A percentile compares a stretch with the other conserved stretches of the same genome.
Evolutionary conservation across 768 basidiomycete genomes (phyloP).

Genomic region (Peribolospora baueri): DNA sequence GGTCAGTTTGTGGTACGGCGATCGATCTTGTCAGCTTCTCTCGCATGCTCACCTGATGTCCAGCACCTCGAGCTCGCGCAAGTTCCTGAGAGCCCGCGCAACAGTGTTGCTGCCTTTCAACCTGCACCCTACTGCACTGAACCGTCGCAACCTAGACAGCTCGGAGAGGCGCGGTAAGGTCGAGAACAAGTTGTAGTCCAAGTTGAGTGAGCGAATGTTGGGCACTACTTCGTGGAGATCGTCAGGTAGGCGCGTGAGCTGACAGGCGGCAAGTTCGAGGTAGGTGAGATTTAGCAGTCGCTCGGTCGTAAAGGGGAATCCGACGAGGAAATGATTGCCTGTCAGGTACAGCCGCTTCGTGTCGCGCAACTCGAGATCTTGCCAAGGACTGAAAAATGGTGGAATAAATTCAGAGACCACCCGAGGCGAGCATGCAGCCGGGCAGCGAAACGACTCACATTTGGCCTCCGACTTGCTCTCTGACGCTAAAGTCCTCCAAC

Average conservation of each 20-base stretch:
- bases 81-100: conserved; percentile 41
- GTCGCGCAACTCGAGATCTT: conserved; percentile 43
- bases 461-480: conserved; percentile 54
- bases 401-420: not conserved
- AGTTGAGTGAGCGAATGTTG: conserved; percentile 70
- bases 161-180: conserved; percentile 42
- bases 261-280: conserved; percentile 72
- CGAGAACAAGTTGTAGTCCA: conserved; percentile 80
- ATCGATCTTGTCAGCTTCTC: not conserved
- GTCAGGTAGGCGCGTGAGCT: conserved; percentile 46
- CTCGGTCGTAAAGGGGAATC: conserved; percentile 25
- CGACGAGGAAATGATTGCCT: conserved; percentile 30
- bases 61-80: conserved; percentile 62
- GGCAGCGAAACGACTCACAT: conserved; percentile 32
- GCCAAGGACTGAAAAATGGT: not conserved
- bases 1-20: not conserved
- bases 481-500: conserved; percentile 71
- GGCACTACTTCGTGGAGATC: conserved; percentile 43
- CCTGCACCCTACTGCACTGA: conserved; percentile 60
- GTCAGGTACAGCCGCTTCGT: conserved; percentile 85
- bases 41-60: conserved; percentile 50
- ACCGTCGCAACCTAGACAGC: conserved; percentile 47
- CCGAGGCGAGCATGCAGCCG: not conserved
- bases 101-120: conserved; percentile 49
- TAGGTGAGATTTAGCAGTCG: conserved; percentile 75